Evolutionary conservation across 2,329 filamentous ascomycete genomes (phyloP), one percentile per base, ranked within the genome.

Genomic region (Colletotrichum kahawae): DNA sequence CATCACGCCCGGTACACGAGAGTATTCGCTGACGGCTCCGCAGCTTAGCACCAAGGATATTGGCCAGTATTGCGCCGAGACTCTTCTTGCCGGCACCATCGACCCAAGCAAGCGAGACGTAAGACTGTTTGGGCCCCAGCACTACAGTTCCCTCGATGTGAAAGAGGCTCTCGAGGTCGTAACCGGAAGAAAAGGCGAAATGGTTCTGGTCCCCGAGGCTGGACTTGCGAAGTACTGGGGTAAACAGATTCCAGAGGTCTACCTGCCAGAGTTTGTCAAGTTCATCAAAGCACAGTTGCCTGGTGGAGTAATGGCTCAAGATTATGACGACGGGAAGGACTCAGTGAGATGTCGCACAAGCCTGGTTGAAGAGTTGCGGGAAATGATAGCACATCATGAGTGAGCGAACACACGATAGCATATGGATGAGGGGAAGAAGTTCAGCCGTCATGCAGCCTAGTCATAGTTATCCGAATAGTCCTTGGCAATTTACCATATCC

Each of bases 121-220:
- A 10, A 76, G 79, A 0, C 24, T 83, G 0, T 82, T 79, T 21
- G 82, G 82, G 0, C 82, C 82, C 2, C 78, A 76, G 9, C 56
- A 74, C 8, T 83, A 82, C 65, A 80, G 78, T 36, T 43, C 81
- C 5, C n/a, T 77, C 1, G 82, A 84, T n/a, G 71, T 84, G 16
- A 79, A 81, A 31, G 56, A 77, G 0, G 80, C 78, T 0, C 71
- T 82, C 4, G 81, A 83, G 8, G 76, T 78, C 14, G 77, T 80
- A 2, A 80, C 77, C 0, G 81, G 80, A 1, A 82, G 80, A 60
- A 70, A 78, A 21, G 74, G 77, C 6, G 72, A 79, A n/a, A 21
- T 83, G 7, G 65, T 74, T 1, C 74, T 77, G 5, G 70, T 84
- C 2, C 71, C 76, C 43, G 76, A 70, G 29, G 78, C 79, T 1